Evolutionary conservation across 1,284 basidiomycete genomes (phyloP).

Genomic region (Boletus albobrunnescens): DNA sequence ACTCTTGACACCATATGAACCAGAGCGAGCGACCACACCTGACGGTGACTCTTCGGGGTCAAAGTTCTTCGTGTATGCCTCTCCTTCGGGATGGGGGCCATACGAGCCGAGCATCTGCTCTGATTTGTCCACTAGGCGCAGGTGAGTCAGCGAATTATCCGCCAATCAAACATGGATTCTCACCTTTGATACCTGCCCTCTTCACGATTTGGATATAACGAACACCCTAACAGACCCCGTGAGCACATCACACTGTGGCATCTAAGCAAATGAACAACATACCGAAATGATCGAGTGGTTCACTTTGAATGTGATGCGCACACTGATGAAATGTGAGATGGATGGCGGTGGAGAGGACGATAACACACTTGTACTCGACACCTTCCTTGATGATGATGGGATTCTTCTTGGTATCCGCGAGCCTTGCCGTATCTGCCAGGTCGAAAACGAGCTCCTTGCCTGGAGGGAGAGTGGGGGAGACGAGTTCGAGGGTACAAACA

Average conservation of each 20-base stretch:
- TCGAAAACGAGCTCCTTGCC: constrained; percentile 60
- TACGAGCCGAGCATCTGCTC: constrained; percentile 92
- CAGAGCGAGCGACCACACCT: constrained; percentile 77
- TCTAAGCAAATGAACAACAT: constrained; percentile 21
- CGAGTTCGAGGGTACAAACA: constrained; percentile 65
- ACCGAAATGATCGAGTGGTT: constrained; percentile 85
- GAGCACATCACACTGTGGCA: constrained; percentile 9
- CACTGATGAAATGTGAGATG: constrained; percentile 41
- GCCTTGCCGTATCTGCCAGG: constrained; percentile 42
- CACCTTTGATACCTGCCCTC: constrained; percentile 66
- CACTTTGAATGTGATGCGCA: constrained; percentile 75
- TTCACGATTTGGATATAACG: constrained; percentile 86
- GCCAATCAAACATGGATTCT: constrained; percentile 4
- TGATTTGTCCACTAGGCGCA: constrained; percentile 70
- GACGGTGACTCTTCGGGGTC: constrained; percentile 76
- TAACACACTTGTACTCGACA: constrained; percentile 69
- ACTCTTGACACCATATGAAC: constrained; percentile 72
- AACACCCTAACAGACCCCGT: constrained; percentile 51
- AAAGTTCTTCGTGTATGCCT: constrained; percentile 67
- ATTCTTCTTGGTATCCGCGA: constrained; percentile 60
- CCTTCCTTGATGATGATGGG: constrained; percentile 82
- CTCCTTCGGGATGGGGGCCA: constrained; percentile 58
- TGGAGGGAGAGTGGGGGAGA: constrained; percentile 60
- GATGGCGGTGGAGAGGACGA: not conserved
- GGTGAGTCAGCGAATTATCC: constrained; percentile 7